A percentile compares a stretch with the other conserved stretches of the same genome.
Evolutionary conservation across 2,329 filamentous ascomycete species (phyloP).

Genomic region (Colletotrichum cordylinicola): DNA sequence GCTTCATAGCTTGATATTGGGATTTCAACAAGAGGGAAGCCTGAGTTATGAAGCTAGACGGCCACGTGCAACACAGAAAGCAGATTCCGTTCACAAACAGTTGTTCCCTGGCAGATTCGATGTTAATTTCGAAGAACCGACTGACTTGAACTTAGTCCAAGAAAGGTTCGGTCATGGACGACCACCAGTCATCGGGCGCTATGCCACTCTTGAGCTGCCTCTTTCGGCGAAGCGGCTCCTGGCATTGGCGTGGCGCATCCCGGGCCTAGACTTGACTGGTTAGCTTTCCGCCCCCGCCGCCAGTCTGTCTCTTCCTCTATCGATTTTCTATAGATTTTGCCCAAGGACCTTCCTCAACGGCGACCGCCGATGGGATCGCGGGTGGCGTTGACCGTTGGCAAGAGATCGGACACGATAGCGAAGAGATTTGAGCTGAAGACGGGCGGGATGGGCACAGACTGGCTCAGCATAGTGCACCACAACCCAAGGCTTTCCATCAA

Average conservation of each 20-base stretch:
- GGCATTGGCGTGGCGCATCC: not conserved
- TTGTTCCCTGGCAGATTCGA: not conserved
- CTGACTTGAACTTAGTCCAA: not conserved
- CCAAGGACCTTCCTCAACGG: not conserved
- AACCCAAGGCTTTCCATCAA: not conserved
- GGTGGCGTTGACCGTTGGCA: not conserved
- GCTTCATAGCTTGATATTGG: not conserved
- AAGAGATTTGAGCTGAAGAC: not conserved
- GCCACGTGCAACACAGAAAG: not conserved
- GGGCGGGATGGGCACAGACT: not conserved
- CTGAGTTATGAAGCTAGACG: accelerated
- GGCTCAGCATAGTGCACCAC: not conserved
- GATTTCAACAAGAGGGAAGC: not conserved
- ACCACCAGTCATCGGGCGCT: not conserved
- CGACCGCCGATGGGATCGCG: not conserved
- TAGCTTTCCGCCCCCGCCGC: not conserved
- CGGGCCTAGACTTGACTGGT: not conserved
- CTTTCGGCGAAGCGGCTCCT: conserved; percentile 16
- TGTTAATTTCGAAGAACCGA: not conserved
- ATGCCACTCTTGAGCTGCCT: conserved; percentile 12
- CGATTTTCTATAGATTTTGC: not conserved
- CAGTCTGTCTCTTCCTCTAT: not conserved
- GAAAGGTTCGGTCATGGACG: not conserved
- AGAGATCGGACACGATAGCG: not conserved
- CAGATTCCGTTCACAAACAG: not conserved